A percentile compares a stretch with the other conserved stretches of the same genome.
These are phyloP conservation scores for Rubia balearica DNA, from an alignment of 305 asterid genomes.

Conservation along the genomic window DNA sequence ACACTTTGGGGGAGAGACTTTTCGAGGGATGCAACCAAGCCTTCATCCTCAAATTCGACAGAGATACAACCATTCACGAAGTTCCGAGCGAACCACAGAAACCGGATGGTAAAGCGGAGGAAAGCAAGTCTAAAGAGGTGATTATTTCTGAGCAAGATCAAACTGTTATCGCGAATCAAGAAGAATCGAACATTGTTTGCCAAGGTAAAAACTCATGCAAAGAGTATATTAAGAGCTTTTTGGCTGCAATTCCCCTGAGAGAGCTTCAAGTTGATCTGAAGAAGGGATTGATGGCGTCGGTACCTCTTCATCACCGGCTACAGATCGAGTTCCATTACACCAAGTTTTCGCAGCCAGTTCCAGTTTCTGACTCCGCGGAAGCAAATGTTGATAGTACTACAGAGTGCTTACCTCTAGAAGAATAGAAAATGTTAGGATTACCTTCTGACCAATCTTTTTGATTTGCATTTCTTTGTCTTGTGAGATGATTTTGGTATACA, in stretches of 20 bases:
- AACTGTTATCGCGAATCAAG: conserved; percentile 16
- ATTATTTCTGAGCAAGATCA: conserved; percentile 17
- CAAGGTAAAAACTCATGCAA: conserved; percentile 64
- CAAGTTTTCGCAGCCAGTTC: conserved; percentile 21
- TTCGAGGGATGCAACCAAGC: conserved; percentile 79
- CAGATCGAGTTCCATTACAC: conserved; percentile 79
- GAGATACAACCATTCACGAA: conserved; percentile 35
- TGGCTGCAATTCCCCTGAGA: conserved; percentile 83
- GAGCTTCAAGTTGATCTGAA: conserved; percentile 63
- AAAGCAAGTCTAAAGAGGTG: conserved; percentile 17
- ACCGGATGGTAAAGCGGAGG: conserved; percentile 23
- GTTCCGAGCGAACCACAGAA: conserved; percentile 21
- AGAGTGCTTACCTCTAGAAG: conserved; percentile 10
- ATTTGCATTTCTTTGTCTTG: conserved; percentile 8
- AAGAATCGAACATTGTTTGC: conserved; percentile 30
- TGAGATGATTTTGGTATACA: neutral
- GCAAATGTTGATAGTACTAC: conserved; percentile 17
- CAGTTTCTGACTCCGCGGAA: conserved; percentile 21
- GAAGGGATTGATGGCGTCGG: conserved; percentile 49
- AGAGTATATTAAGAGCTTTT: conserved; percentile 71
- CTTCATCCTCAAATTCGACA: conserved; percentile 57
- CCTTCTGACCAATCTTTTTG: conserved; percentile 16
- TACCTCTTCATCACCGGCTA: conserved; percentile 58
- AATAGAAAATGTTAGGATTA: neutral
- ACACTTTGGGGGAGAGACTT: conserved; percentile 85